Conservation (phyloP, 2,329 filamentous ascomycete genomes). For the Onygenales sp. region DNA sequence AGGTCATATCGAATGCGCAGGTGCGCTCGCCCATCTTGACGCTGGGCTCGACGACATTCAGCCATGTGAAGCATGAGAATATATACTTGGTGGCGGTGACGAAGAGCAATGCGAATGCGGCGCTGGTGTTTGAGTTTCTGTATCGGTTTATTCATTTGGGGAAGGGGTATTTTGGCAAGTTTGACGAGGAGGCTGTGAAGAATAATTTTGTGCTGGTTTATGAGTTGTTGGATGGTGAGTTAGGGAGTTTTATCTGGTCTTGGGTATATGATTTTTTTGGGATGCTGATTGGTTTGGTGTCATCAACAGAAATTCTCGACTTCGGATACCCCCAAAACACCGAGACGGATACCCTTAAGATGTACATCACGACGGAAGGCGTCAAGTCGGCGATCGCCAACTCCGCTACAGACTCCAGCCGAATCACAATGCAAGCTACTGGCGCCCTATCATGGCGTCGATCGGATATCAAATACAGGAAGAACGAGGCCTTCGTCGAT, state of each 20-base stretch:
- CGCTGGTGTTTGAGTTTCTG: constrained; percentile 94
- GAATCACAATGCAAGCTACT: constrained; percentile 98
- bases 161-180: constrained; percentile 95
- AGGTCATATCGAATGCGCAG: constrained; percentile 96
- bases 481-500: constrained; percentile 98
- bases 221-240: constrained; percentile 80
- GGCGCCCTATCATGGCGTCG: constrained; percentile 94
- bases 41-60: constrained; percentile 94
- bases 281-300: constrained; percentile 3
- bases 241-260: neutral
- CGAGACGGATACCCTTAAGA: constrained; percentile 96
- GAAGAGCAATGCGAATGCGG: constrained; percentile 98
- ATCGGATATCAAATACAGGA: constrained; percentile 96
- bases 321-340: constrained; percentile 99
- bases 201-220: constrained; percentile 99
- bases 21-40: constrained; percentile 96
- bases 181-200: constrained; percentile 98
- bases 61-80: constrained; percentile 99
- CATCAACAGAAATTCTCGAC: constrained; percentile 81
- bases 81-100: constrained; percentile 96
- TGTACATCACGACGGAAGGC: constrained; percentile 99
- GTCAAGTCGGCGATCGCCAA: constrained; percentile 72
- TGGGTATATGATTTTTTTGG: neutral
- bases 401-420: constrained; percentile 75
- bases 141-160: constrained; percentile 86